Conservation (phyloP, 805 yeast genomes). For the Nakazawaea siamensis region DNA sequence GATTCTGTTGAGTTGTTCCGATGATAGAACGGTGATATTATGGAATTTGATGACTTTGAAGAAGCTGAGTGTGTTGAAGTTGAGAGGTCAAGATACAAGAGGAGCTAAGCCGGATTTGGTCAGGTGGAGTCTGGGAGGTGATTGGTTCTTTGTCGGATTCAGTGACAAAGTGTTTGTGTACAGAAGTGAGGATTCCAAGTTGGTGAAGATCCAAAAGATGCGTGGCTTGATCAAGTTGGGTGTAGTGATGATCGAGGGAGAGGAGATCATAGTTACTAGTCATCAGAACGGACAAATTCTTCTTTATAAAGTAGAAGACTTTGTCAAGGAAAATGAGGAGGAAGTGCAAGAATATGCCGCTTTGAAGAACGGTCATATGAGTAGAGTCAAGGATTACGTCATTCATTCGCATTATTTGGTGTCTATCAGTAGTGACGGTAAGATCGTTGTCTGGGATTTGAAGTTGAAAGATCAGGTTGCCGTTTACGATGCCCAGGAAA, state of each 20-base stretch:
- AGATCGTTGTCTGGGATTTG: slow-evolving; percentile 85
- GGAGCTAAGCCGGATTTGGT: slow-evolving; percentile 60
- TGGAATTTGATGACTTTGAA: slow-evolving; percentile 98
- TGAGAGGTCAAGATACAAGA: slow-evolving; percentile 58
- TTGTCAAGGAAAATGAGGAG: slow-evolving; percentile 19
- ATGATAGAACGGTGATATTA: slow-evolving; percentile 73
- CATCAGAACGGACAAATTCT: slow-evolving; percentile 63
- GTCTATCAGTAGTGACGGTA: slow-evolving; percentile 90
- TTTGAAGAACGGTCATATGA: slow-evolving; percentile 63
- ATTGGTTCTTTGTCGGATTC: slow-evolving; percentile 68
- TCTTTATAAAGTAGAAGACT: slow-evolving; percentile 37
- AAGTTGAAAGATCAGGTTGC: slow-evolving; percentile 69
- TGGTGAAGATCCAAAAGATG: slow-evolving; percentile 43
- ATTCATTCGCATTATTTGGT: slow-evolving; percentile 45
- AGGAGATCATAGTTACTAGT: slow-evolving; percentile 58
- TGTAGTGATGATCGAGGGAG: slow-evolving; percentile 33
- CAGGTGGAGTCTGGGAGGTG: slow-evolving; percentile 63
- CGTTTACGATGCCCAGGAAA: slow-evolving; percentile 83
- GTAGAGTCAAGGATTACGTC: slow-evolving; percentile 74
- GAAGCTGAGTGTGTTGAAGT: slow-evolving; percentile 78
- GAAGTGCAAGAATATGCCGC: slow-evolving; percentile 18
- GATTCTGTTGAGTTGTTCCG: slow-evolving; percentile 84
- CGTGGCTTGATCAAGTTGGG: slow-evolving; percentile 61
- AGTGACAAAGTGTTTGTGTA: slow-evolving; percentile 57
- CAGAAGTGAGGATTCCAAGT: slow-evolving; percentile 53